phyloP scores from a whole-genome alignment of 305 asterid species.

The Solanum chacoense region DNA sequence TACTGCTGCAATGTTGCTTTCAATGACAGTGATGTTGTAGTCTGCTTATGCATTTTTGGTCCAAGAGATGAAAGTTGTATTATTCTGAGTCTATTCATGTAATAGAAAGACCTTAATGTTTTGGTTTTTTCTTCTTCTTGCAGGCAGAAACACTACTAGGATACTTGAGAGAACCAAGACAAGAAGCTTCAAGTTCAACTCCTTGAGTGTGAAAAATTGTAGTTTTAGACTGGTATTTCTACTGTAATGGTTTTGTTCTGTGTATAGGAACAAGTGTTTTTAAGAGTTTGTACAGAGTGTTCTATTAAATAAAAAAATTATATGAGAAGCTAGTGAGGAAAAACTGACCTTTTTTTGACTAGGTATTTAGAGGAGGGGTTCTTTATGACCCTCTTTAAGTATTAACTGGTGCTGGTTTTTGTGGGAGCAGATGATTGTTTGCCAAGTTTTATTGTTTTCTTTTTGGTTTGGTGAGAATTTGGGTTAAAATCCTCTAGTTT shows the following conservation, averaged over 20 bases:
- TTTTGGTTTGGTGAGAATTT: conserved; percentile 17
- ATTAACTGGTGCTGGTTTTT: conserved; percentile 20
- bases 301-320: not conserved
- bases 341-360: conserved; percentile 37
- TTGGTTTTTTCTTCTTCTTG: conserved; percentile 11
- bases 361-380: conserved; percentile 12
- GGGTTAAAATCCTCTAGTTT: conserved; percentile 42
- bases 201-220: conserved; percentile 24
- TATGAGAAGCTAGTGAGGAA: conserved; percentile 23
- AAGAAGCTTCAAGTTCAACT: conserved; percentile 70
- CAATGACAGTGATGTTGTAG: not conserved
- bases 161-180: conserved; percentile 89
- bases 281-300: conserved; percentile 45
- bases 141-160: conserved; percentile 95
- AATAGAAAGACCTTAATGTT: not conserved
- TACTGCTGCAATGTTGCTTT: conserved; percentile 20
- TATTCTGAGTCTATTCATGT: not conserved
- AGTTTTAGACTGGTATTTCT: conserved; percentile 17
- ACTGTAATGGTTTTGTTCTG: conserved; percentile 15
- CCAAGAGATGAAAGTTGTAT: conserved; percentile 6
- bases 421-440: conserved; percentile 16
- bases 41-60: not conserved
- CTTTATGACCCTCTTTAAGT: conserved; percentile 8
- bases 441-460: conserved; percentile 13
- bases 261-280: conserved; percentile 29